Conservation (phyloP, 371 early-diverging fungal genomes). For the Apophysomyces ossiformis region DNA sequence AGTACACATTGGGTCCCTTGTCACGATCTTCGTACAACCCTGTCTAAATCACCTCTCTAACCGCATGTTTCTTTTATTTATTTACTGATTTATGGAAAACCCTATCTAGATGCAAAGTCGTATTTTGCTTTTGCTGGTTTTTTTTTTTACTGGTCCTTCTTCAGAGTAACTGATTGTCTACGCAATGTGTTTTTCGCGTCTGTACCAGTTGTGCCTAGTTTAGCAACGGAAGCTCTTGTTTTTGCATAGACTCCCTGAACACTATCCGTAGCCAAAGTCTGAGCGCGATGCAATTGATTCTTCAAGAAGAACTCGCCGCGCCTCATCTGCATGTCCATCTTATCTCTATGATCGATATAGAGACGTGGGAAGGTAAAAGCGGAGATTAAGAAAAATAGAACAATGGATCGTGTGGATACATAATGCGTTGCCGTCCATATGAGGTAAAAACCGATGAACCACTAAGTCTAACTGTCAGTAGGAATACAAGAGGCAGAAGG, state of each 20-base stretch:
- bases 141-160: neutral
- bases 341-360: slow-evolving; percentile 19
- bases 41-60: too few relatives aligned
- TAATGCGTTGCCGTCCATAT: slow-evolving; percentile 19
- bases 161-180: neutral
- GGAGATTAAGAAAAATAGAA: slow-evolving; percentile 13
- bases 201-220: slow-evolving; percentile 18
- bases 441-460: slow-evolving; percentile 16
- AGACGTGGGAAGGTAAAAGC: slow-evolving; percentile 24
- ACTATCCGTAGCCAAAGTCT: slow-evolving; percentile 14
- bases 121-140: neutral
- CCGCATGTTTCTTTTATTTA: too few relatives aligned
- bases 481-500: neutral
- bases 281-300: slow-evolving; percentile 12
- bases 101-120: too few relatives aligned
- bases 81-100: too few relatives aligned
- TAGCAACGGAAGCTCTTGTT: slow-evolving; percentile 21
- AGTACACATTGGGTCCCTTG: neutral
- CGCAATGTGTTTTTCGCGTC: slow-evolving; percentile 25
- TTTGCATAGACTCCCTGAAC: slow-evolving; percentile 22
- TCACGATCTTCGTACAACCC: neutral
- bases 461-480: neutral
- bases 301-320: slow-evolving; percentile 14
- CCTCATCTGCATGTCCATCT: slow-evolving; percentile 15
- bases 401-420: slow-evolving; percentile 16